Conservation (phyloP, 2,329 filamentous ascomycete genomes). For the Phaeosphaeriaceae sp. region DNA sequence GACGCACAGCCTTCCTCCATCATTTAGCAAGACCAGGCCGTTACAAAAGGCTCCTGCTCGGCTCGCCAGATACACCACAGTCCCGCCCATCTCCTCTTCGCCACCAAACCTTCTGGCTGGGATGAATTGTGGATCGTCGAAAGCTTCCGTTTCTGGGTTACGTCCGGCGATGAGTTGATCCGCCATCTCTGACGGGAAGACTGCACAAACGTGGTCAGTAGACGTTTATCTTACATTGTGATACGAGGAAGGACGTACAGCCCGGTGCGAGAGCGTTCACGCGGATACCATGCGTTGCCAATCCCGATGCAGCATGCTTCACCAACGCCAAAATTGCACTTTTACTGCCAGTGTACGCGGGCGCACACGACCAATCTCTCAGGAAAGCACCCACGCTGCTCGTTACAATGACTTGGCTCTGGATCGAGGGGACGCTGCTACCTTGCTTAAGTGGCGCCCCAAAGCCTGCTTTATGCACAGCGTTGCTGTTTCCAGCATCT, state of each 20-base stretch:
- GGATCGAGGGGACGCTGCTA: conserved; percentile 12
- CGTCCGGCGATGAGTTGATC: conserved; percentile 3
- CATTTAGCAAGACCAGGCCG: conserved; percentile 16
- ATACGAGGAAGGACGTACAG: conserved; percentile 4
- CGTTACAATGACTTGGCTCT: conserved; percentile 23
- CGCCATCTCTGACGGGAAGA: conserved; percentile 23
- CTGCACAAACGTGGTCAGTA: conserved; percentile 3
- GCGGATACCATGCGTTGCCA: conserved; percentile 51
- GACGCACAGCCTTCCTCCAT: conserved; percentile 20
- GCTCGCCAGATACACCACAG: conserved; percentile 52
- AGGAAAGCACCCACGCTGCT: conserved; percentile 15
- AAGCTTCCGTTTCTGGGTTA: conserved; percentile 5
- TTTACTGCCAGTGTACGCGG: conserved; percentile 45
- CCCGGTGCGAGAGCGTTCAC: conserved; percentile 59
- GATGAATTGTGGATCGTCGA: conserved; percentile 9
- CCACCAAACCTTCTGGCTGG: conserved; percentile 45
- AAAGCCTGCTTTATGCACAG: conserved; percentile 3
- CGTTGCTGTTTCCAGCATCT: conserved; percentile 45
- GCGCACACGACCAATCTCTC: conserved; percentile 1
- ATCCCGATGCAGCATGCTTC: conserved; percentile 54
- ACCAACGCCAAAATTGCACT: conserved; percentile 55
- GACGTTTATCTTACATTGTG: background rate
- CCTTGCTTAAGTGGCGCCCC: conserved; percentile 8
- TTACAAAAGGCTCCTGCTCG: conserved; percentile 50
- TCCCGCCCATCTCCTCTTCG: conserved; percentile 53